These are phyloP conservation scores for Tylopilus cervinicoccineus DNA, from an alignment of 768 basidiomycete species.

Conservation along the genomic window DNA sequence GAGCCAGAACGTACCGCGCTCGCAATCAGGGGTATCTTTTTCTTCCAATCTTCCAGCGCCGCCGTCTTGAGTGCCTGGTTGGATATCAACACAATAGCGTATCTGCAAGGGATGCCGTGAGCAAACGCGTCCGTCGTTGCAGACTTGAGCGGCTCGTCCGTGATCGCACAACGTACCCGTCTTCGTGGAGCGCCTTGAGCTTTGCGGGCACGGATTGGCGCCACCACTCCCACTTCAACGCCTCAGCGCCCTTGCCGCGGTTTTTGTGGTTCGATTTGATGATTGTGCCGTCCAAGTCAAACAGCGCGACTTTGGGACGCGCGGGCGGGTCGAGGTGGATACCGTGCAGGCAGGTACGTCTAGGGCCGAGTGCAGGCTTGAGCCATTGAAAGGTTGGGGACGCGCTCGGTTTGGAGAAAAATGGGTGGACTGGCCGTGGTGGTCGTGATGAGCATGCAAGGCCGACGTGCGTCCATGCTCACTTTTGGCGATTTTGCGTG, in stretches of 20 bases:
- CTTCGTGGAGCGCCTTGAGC: conserved; percentile 52
- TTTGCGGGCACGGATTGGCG: conserved; percentile 54
- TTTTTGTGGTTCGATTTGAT: conserved; percentile 46
- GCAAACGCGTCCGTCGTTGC: too few relatives aligned
- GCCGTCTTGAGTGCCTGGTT: conserved; percentile 65
- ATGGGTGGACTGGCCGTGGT: conserved; percentile 36
- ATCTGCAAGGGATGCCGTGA: conserved; percentile 37
- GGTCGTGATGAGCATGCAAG: not conserved
- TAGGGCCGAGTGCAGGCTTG: conserved; percentile 34
- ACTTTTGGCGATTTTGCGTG: conserved; percentile 27
- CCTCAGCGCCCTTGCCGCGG: conserved; percentile 33
- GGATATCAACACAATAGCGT: conserved; percentile 70
- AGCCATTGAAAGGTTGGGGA: conserved; percentile 27
- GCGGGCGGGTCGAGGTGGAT: conserved; percentile 30
- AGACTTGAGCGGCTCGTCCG: too few relatives aligned
- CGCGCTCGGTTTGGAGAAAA: conserved; percentile 33
- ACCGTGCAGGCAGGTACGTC: conserved; percentile 35
- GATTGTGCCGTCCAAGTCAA: conserved; percentile 87
- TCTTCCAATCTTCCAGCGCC: conserved; percentile 63
- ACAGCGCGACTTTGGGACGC: conserved; percentile 62
- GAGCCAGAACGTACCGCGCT: conserved; percentile 42
- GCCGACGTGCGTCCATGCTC: conserved; percentile 2
- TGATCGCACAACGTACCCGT: conserved; percentile 48
- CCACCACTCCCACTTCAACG: conserved; percentile 65
- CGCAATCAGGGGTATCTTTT: conserved; percentile 69